Base-by-base conservation (phyloP, 2,329 filamentous ascomycete species). In the Paraphoma chrysanthemicola region DNA sequence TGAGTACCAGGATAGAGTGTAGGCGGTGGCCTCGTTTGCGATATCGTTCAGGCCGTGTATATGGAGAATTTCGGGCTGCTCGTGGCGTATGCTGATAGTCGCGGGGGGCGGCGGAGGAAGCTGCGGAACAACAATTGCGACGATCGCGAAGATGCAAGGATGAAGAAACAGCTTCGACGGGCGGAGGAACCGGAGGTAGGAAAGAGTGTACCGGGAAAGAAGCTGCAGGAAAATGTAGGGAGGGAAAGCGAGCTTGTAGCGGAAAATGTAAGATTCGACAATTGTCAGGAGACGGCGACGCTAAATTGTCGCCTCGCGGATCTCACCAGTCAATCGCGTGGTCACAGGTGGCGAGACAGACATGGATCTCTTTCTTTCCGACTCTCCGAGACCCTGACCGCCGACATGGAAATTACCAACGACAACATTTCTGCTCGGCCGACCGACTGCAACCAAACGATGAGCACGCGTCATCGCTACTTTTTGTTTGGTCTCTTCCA, bases 241-340 rank as follows among this genome's bases (percentile, higher is more conserved):
- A 47, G 31, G 30, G 29, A 41, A 29, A 29, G 39, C 47, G 33
- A 50, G 39, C 48, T 47, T 50, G 49, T 45, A 42, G 29, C 28
- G 33, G 49, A 30, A 58, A 44, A 59, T 54, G 54, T 53, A 53
- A 33, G 29, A 41, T 44, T 53, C 49, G 49, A 43, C 33, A 58
- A 62, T 57, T 63, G 57, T 66, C 63, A 66, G 63, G 63, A 63
- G 63, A 66, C 23, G 29, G 60, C 58, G 58, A 57, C 63, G 58
- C 52, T 23, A 14, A 45, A 56, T 57, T 28, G 52, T 43, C 51
- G 55, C 53, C 50, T 38, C 48, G 56, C 48, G 49, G 49, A 59
- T 65, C 62, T 62, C 56, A 63, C 60, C 62, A 59, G 55, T 56
- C 60, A 57, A 59, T 53, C 51, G 51, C 51, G 51, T 55, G 54